phyloP scores from a whole-genome alignment of 495 filamentous ascomycete species.

The Chaetomium cochliodes region DNA sequence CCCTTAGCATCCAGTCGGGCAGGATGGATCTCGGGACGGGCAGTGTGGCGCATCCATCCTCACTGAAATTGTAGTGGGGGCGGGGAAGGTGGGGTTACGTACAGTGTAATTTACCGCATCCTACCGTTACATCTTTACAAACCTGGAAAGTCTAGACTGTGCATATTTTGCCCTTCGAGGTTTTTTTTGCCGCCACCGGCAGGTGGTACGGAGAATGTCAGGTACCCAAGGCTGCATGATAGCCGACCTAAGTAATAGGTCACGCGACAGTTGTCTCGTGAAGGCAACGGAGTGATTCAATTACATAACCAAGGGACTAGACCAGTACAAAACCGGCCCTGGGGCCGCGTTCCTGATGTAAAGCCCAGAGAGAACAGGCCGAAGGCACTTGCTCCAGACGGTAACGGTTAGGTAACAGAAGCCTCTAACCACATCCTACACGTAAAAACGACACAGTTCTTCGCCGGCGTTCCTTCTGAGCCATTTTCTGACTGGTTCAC shows the following conservation, averaged over 20 bases:
- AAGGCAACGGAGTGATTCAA: background rate
- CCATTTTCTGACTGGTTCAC: background rate
- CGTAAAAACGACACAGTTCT: background rate
- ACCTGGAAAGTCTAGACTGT: too few relatives aligned
- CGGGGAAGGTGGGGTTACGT: background rate
- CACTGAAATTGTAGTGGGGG: conserved; percentile 11
- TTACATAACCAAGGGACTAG: background rate
- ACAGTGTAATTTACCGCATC: background rate
- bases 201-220: background rate
- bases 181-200: too few relatives aligned
- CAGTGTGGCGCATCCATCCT: background rate
- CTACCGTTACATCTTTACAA: background rate
- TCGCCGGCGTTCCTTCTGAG: background rate
- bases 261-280: background rate
- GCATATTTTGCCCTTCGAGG: too few relatives aligned
- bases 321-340: background rate
- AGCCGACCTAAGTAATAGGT: background rate
- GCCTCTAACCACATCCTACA: background rate
- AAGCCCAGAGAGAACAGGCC: background rate
- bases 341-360: background rate
- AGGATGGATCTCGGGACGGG: background rate
- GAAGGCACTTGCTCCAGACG: background rate
- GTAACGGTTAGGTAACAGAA: conserved; percentile 13
- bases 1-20: background rate
- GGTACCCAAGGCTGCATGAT: background rate